A percentile compares a stretch with the other conserved stretches of the same genome.
Conservation (phyloP, 305 asterid species). For the Fraxinus xanthoxyloides region DNA sequence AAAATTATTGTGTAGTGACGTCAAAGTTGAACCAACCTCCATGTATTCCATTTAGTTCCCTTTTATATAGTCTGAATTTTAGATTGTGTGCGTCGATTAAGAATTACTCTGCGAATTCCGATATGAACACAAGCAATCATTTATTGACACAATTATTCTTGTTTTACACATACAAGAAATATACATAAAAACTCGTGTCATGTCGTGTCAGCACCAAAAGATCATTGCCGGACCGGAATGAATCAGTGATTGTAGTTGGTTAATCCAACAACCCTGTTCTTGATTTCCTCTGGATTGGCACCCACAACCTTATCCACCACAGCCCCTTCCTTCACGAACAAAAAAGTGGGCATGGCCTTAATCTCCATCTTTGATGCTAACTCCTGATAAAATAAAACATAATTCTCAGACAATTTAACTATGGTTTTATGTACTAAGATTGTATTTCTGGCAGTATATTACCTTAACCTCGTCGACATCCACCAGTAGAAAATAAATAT, state of each 20-base stretch:
- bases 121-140: not conserved
- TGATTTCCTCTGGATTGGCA: slow-evolving; percentile 54
- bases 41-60: not conserved
- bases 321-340: slow-evolving; percentile 46
- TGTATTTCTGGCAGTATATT: not conserved
- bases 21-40: not conserved
- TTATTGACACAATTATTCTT: not conserved
- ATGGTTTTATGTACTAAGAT: not conserved
- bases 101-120: not conserved
- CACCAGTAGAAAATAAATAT: slow-evolving; percentile 37
- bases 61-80: not conserved
- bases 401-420: not conserved
- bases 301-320: slow-evolving; percentile 48
- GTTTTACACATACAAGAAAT: not conserved
- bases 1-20: not conserved
- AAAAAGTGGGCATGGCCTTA: slow-evolving; percentile 58
- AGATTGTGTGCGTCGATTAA: not conserved
- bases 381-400: slow-evolving; percentile 28
- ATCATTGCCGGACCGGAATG: not conserved
- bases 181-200: not conserved
- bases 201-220: not conserved
- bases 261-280: slow-evolving; percentile 29
- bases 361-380: slow-evolving; percentile 43
- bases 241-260: not conserved
- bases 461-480: slow-evolving; percentile 65